Evolutionary conservation across 2,329 filamentous ascomycete genomes (phyloP).

Genomic region (Aureobasidium sp.): DNA sequence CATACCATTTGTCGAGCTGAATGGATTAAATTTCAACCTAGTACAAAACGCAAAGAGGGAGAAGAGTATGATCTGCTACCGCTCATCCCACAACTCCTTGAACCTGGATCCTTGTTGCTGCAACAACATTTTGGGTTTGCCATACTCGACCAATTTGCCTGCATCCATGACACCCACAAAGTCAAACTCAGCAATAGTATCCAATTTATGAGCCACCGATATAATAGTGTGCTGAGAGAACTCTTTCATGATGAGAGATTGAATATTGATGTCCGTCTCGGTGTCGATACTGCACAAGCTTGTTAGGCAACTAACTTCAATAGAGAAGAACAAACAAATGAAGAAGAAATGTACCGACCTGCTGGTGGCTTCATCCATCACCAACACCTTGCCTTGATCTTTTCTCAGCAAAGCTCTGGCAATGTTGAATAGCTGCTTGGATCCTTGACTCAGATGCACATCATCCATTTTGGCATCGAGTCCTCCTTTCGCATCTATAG

Average conservation of each 20-base stretch:
- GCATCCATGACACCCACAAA: slow-evolving; percentile 45
- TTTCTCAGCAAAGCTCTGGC: slow-evolving; percentile 39
- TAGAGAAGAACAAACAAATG: background rate
- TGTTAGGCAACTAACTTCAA: background rate
- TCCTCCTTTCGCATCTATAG: slow-evolving; percentile 26
- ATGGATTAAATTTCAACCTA: too few relatives aligned
- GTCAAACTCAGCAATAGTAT: slow-evolving; percentile 50
- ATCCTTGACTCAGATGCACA: slow-evolving; percentile 37
- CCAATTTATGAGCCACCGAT: slow-evolving; percentile 49
- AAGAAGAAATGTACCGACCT: background rate
- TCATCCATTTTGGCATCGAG: slow-evolving; percentile 31
- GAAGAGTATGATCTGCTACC: too few relatives aligned
- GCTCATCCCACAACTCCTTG: background rate
- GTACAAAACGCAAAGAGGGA: too few relatives aligned
- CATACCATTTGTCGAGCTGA: too few relatives aligned
- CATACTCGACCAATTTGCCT: slow-evolving; percentile 40
- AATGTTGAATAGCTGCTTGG: slow-evolving; percentile 45
- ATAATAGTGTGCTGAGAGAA: slow-evolving; percentile 54
- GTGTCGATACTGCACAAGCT: background rate
- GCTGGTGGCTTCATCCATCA: slow-evolving; percentile 28
- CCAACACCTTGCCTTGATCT: slow-evolving; percentile 31
- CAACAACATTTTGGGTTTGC: background rate
- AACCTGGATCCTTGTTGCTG: background rate
- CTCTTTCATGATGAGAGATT: slow-evolving; percentile 20
- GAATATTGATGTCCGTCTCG: background rate